A percentile compares a stretch with the other conserved stretches of the same genome.
Conservation (phyloP, 2,329 filamentous ascomycete genomes). For the Aspergillus brasiliensis region DNA sequence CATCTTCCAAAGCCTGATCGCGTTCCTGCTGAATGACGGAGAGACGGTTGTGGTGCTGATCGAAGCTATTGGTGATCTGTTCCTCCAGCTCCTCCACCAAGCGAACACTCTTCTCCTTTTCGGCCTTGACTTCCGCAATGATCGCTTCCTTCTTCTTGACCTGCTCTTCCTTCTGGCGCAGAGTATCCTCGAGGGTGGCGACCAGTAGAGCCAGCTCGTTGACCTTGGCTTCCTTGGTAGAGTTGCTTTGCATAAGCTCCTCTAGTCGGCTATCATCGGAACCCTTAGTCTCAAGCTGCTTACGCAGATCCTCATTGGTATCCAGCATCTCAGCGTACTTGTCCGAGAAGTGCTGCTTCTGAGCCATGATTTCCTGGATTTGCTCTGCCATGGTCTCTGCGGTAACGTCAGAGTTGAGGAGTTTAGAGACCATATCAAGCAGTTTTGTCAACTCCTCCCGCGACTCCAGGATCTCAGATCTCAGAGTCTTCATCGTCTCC, state of each 20-base stretch:
- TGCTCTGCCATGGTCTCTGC: constrained; percentile 63
- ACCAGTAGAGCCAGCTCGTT: constrained; percentile 56
- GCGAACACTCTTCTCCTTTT: constrained; percentile 87
- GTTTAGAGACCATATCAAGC: constrained; percentile 58
- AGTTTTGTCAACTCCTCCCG: constrained; percentile 67
- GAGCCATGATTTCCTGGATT: constrained; percentile 56
- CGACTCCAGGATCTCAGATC: constrained; percentile 65
- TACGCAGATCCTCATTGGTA: constrained; percentile 41
- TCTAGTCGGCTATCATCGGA: constrained; percentile 39
- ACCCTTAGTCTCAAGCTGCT: constrained; percentile 40
- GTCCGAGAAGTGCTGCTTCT: constrained; percentile 46
- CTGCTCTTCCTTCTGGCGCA: constrained; percentile 47
- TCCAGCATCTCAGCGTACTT: constrained; percentile 47
- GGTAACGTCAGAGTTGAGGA: constrained; percentile 52
- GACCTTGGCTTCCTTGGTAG: constrained; percentile 55
- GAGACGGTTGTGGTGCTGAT: constrained; percentile 89
- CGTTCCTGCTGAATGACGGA: constrained; percentile 79
- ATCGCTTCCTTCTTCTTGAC: constrained; percentile 50
- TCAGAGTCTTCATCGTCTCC: constrained; percentile 59
- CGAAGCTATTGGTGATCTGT: constrained; percentile 91
- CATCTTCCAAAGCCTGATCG: constrained; percentile 75
- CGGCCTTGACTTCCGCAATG: constrained; percentile 55
- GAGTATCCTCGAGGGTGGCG: constrained; percentile 49
- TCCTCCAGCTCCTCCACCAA: constrained; percentile 96
- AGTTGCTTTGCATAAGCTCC: constrained; percentile 42